These are phyloP conservation scores for Sporormia fimetaria DNA, from an alignment of 495 filamentous ascomycete species.

Conservation along the genomic window DNA sequence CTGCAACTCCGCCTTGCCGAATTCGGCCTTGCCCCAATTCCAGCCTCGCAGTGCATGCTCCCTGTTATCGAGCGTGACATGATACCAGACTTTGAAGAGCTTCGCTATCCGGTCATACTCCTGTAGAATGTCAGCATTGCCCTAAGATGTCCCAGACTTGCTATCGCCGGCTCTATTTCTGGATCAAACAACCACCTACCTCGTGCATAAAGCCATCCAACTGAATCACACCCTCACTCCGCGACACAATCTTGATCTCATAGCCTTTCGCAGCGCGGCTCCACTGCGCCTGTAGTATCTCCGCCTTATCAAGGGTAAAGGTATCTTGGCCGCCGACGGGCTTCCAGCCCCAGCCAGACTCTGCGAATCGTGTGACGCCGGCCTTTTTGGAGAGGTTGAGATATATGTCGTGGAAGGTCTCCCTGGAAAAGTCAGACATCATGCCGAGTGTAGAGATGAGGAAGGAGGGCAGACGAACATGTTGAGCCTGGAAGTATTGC, in stretches of 20 bases:
- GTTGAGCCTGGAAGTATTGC: too few species aligned
- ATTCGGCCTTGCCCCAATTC: conserved; percentile 99
- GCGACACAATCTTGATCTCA: conserved; percentile 79
- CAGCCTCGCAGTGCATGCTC: conserved; percentile 94
- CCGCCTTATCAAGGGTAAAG: conserved; percentile 75
- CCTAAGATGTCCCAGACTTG: too few species aligned
- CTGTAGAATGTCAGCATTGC: conserved; percentile 34
- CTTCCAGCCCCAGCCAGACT: conserved; percentile 90
- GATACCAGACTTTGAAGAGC: conserved; percentile 93
- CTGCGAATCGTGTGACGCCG: conserved; percentile 87
- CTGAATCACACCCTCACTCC: conserved; percentile 76
- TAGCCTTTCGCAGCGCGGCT: conserved; percentile 84
- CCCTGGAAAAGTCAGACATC: conserved; percentile 43
- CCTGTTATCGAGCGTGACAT: conserved; percentile 75
- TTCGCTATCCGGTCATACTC: conserved; percentile 83
- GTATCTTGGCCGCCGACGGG: conserved; percentile 76
- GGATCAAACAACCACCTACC: too few species aligned
- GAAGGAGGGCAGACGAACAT: too few species aligned
- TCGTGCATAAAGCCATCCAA: conserved; percentile 92
- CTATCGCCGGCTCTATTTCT: too few species aligned
- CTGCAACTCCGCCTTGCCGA: conserved; percentile 83
- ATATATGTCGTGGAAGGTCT: conserved; percentile 93
- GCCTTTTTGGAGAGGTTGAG: conserved; percentile 82
- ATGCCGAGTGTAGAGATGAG: too few species aligned
- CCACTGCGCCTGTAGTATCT: conserved; percentile 83